Base-by-base conservation (phyloP, 2,329 filamentous ascomycete species). In the Aspergillus luchuensis region DNA sequence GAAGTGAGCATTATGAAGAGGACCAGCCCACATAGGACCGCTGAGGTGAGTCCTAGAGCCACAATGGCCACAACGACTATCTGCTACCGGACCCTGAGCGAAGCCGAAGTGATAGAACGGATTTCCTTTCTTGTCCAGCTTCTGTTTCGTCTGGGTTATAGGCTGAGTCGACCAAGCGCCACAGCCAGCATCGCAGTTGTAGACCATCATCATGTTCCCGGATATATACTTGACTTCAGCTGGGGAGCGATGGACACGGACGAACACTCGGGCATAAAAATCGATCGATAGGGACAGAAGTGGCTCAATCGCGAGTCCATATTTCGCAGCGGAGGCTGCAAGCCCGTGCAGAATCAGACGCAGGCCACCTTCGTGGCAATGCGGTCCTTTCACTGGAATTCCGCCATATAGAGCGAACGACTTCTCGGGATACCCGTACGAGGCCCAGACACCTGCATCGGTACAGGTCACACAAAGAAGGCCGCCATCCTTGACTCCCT, bases 401-500 rank as follows among this genome's bases (percentile, higher is more conserved):
- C 95, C 95, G 3, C 95, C 95, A 71, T 99, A 99, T n/a, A 97
- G 82, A 1, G 94, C 89, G 74, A 89, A 99, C 3, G 92, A 87
- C 81, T 99, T 99, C 75, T 99, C 95, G 2, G 91, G 88, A 72
- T 98, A 99, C 58, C 93, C 92, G 67, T 91, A 91, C 0, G 94
- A 97, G 1, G 94, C 94, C 85, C 93, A 99, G 2, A 99, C 91
- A 8, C 91, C 92, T 8, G 94, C 93, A 75, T 99, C 95, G 0
- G 95, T 99, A 77, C 95, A 99, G 1, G 95, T 99, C 5, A 99
- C 90, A 74, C 93, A 97, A 4, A 99, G 84, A 41, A 99, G 82
- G 4, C 95, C 95, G 1, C 94, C 94, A 68, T 97, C 91, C 65
- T 90, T 87, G 7, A 97, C 85, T 1, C 91, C 87, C 77, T 97